Conservation (phyloP, 225 moss, liverwort and hornwort species). For the Pleurozium schreberi region DNA sequence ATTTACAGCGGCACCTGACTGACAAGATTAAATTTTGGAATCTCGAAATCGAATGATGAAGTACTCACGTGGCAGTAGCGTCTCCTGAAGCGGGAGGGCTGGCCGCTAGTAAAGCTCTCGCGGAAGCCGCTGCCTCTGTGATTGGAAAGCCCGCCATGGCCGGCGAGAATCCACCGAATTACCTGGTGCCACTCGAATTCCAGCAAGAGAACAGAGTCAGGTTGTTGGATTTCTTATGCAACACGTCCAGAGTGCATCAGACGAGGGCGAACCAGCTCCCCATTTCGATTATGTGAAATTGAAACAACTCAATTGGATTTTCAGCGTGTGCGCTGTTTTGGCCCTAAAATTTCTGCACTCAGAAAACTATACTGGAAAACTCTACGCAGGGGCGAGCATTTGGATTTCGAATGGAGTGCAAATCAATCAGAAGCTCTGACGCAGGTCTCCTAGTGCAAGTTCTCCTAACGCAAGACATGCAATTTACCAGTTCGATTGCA, state of each 20-base stretch:
- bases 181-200: neutral
- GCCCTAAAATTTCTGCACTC: neutral
- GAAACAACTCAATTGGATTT: neutral
- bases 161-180: too few relatives aligned
- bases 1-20: neutral
- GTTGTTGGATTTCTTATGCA: neutral
- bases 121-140: neutral
- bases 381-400: neutral
- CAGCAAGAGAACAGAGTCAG: neutral
- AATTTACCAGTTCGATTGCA: neutral
- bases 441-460: neutral
- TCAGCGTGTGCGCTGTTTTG: neutral
- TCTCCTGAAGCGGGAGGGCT: neutral
- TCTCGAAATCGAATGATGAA: neutral
- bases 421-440: neutral
- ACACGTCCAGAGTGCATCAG: too few relatives aligned
- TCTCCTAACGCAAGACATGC: neutral
- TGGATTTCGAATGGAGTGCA: neutral
- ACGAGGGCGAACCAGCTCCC: neutral
- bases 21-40: too few relatives aligned
- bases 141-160: neutral
- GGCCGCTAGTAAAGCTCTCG: neutral
- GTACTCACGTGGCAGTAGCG: neutral
- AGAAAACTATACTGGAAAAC: neutral
- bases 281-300: neutral